Evolutionary conservation across 257 asterid species (phyloP), one percentile per base, ranked within the genome.

Genomic region (Przewalskia tangutica): DNA sequence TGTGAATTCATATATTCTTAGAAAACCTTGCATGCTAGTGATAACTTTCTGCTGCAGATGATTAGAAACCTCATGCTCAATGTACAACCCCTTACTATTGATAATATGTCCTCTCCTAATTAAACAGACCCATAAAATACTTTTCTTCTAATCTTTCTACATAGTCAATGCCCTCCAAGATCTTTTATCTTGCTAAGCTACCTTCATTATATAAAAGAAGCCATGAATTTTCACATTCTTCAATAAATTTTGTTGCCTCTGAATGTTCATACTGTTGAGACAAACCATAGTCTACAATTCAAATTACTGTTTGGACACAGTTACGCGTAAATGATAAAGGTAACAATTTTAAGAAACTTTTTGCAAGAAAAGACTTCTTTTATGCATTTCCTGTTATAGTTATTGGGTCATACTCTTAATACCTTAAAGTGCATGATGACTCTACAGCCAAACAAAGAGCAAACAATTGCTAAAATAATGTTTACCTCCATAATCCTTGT

Each of bases 401-500:
- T 48, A 50, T 75, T 75, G 7, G 46, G 46, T 23, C 62, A 73
- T 20, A 73, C 60, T 27, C 79, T 20, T 48, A 73, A 27, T 23
- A 12, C 60, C 62, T 73, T 50, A 23, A 11, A n/a, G 7, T 23
- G 23, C 23, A 23, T 48, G 46, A 23, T 48, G 46, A 50, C 6
- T 73, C 44, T 23, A 11, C 62, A 7, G 23, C 79, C 46, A 75
- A 50, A 50, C 42, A 75, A 75, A 51, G 77, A 4, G 46, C 58
- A 6, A 50, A 48, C 50, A 65, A 46, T 32, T 58, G 18, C n/a
- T 5, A 59, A 42, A 79, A 20, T 42, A 63, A 40, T 20, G 59
- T 34, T 50, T 86, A 92, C 97, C 97, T 89, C 97, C 97, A 65
- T 93, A 93, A 73, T 93, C 97, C 86, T 93, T 91, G 89, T 91